Percentiles rank a stretch among this genome's conserved stretches.
phyloP scores from a whole-genome alignment of 164 flowering plant genomes.

The Echeveria elegans region DNA sequence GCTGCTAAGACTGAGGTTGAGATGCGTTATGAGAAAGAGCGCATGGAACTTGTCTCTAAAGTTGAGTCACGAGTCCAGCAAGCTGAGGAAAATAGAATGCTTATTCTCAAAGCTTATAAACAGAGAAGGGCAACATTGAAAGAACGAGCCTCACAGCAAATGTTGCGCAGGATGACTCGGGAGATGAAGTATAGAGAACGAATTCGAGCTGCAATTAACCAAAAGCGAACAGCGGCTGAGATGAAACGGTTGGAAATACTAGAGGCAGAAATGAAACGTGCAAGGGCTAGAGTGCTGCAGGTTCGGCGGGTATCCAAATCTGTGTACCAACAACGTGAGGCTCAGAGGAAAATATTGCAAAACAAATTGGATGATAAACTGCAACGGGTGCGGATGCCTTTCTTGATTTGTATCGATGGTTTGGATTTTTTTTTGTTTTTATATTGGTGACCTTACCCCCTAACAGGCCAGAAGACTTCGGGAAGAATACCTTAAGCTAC shows the following conservation, averaged over 20 bases:
- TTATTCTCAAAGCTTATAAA: slow-evolving; percentile 53
- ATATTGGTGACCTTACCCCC: neutral
- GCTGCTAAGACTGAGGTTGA: slow-evolving; percentile 75
- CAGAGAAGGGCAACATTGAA: slow-evolving; percentile 63
- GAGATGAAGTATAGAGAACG: slow-evolving; percentile 77
- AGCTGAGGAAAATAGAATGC: slow-evolving; percentile 88
- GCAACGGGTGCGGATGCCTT: slow-evolving; percentile 54
- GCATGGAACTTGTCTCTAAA: slow-evolving; percentile 60
- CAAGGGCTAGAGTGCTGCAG: slow-evolving; percentile 56
- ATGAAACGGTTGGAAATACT: slow-evolving; percentile 69
- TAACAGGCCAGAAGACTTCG: slow-evolving; percentile 72
- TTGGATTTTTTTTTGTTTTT: neutral
- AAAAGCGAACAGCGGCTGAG: slow-evolving; percentile 89
- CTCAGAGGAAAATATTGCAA: slow-evolving; percentile 61
- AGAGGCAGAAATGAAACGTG: slow-evolving; percentile 81
- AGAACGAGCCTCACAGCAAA: slow-evolving; percentile 70
- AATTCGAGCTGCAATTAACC: slow-evolving; percentile 64
- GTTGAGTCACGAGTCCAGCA: slow-evolving; percentile 71
- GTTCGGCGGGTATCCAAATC: slow-evolving; percentile 63
- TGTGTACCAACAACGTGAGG: slow-evolving; percentile 60
- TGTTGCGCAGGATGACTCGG: slow-evolving; percentile 50
- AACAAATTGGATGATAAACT: slow-evolving; percentile 66
- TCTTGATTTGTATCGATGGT: neutral
- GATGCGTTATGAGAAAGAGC: slow-evolving; percentile 57
- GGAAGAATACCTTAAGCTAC: slow-evolving; percentile 75